A percentile compares a stretch with the other conserved stretches of the same genome.
Conservation (phyloP, 164 flowering plant genomes). For the Berberis vulgaris region DNA sequence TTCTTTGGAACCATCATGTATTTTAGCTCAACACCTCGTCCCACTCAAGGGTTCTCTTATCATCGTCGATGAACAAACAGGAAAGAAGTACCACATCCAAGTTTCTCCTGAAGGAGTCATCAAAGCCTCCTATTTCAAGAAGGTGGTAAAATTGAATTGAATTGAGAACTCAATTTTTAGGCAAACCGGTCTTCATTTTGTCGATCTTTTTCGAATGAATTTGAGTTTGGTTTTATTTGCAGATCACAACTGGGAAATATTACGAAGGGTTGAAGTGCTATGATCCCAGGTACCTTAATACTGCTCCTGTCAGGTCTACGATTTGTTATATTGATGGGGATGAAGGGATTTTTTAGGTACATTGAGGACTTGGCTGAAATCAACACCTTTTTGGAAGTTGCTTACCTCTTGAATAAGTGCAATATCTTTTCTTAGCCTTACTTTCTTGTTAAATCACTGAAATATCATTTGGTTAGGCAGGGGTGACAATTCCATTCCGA, state of each 20-base stretch:
- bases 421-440: neutral
- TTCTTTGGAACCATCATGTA: conserved; percentile 30
- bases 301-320: conserved; percentile 90
- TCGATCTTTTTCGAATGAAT: neutral
- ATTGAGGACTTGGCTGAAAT: conserved; percentile 95
- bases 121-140: conserved; percentile 80
- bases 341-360: conserved; percentile 89
- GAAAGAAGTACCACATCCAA: conserved; percentile 55
- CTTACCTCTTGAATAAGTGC: conserved; percentile 79
- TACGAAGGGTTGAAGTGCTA: conserved; percentile 94
- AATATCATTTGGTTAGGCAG: too few species aligned
- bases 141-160: conserved; percentile 26
- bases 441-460: neutral
- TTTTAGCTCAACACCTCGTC: conserved; percentile 36
- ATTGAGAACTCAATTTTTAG: neutral
- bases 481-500: too few species aligned
- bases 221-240: conserved; percentile 4
- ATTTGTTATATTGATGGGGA: conserved; percentile 98
- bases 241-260: conserved; percentile 73
- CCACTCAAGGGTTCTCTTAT: conserved; percentile 45
- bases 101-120: conserved; percentile 78
- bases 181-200: neutral
- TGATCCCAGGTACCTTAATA: conserved; percentile 96
- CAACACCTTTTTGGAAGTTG: conserved; percentile 83
- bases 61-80: conserved; percentile 74